Conservation (phyloP, 768 basidiomycete species). For the Tylopilus balloui region DNA sequence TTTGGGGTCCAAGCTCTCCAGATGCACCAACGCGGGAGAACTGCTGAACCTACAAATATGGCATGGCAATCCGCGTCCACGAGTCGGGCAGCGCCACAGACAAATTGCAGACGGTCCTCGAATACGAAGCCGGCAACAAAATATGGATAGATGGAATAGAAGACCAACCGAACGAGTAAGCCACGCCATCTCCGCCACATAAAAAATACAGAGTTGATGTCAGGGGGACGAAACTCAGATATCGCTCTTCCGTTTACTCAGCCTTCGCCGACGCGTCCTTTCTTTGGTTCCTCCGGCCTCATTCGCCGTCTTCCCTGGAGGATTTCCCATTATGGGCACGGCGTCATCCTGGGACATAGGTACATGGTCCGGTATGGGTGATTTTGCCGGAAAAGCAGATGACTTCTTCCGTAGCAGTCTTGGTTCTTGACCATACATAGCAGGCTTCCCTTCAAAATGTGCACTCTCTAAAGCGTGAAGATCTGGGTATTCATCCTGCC, state of each 20-base stretch:
- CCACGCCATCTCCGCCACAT: constrained; percentile 20
- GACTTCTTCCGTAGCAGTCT: constrained; percentile 24
- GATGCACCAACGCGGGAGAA: constrained; percentile 4
- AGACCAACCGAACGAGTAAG: constrained; percentile 19
- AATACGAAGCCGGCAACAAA: constrained; percentile 4
- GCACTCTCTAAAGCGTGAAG: neutral
- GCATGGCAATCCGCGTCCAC: constrained; percentile 1
- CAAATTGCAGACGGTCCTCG: constrained; percentile 13
- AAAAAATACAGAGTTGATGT: constrained; percentile 10
- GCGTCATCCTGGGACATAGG: constrained; percentile 11
- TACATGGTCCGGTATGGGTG: constrained; percentile 26
- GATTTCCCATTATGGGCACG: constrained; percentile 7
- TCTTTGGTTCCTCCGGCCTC: constrained; percentile 22
- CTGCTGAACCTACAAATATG: neutral
- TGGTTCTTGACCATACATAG: constrained; percentile 13
- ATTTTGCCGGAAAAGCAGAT: constrained; percentile 20
- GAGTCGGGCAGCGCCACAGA: constrained; percentile 14
- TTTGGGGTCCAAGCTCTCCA: constrained; percentile 3
- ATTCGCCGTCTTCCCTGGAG: constrained; percentile 9
- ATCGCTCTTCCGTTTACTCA: constrained; percentile 33
- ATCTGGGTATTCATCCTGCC: constrained; percentile 9
- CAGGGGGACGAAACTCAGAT: constrained; percentile 16
- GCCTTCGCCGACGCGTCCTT: constrained; percentile 27
- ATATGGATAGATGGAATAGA: constrained; percentile 13
- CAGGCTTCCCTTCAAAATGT: constrained; percentile 5